Base-by-base conservation (phyloP, 352 stramenopile species). In the Phytophthora rubi region DNA sequence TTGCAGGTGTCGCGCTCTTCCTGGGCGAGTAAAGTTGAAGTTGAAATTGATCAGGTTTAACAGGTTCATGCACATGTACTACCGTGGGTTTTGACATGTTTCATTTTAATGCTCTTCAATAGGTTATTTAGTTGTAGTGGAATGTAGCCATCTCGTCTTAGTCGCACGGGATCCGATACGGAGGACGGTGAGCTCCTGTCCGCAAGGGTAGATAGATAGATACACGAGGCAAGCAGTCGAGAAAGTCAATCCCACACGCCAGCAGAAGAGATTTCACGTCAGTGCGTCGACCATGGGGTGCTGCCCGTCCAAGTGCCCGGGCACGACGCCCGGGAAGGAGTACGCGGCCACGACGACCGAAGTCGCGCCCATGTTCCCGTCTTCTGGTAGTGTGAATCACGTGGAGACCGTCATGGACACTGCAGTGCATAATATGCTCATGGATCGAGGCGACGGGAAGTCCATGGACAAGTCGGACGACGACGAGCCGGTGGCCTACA, bases 1-100 rank as follows among this genome's bases (percentile, higher is more conserved):
- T 97, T 3, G 86, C 86, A 15, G 89, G 90, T 9, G 84, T 95
- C 13, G 90, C 89, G 21, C 78, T 97, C 53, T 97, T 97, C 72
- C 69, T 97, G 7, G 76, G 85, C 32, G 87, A 96, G 48, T 94
- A 73, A 10, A 75, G 9, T 6, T 61, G 12, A 62, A 49, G 53
- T 70, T 74, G 60, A 64, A 65, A 39, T 62, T 63, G 23, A 51
- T 60, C n/a, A 23, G 21, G 8, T 66, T 65, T 47, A 30, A 37
- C n/a, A 54, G 28, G 44, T 8, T 21, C 18, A 44, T 33, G 65
- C 58, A 16, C 4, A 30, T 7, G 3, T 0, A 30, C 4, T 30
- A 30, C 28, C 3, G 28, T 30, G 6, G 28, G 28, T 30, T 30
- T 6, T 30, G 28, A 30, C 28, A 30, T 30, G 28, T 30, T 30